phyloP scores from a whole-genome alignment of 2,329 filamentous ascomycete species.

The Thelonectria rubi region DNA sequence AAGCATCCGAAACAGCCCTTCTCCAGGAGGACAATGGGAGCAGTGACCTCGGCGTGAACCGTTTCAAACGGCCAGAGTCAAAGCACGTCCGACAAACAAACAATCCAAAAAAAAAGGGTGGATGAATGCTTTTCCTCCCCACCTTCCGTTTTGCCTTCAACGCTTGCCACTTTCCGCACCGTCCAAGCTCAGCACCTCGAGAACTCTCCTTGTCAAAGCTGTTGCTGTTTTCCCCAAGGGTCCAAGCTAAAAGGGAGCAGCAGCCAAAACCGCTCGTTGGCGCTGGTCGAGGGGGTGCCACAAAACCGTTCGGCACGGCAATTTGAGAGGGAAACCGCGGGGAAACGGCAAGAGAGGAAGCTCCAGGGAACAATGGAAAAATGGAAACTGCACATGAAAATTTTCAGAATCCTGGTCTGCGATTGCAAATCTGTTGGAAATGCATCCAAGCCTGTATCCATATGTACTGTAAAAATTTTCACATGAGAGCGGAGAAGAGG shows the following conservation, averaged over 20 bases:
- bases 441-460: too few relatives aligned
- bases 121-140: slow-evolving; percentile 1
- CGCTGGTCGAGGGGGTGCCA: neutral
- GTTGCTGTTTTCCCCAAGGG: neutral
- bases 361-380: neutral
- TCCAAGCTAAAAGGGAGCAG: neutral
- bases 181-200: neutral
- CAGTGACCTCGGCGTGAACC: neutral
- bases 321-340: slow-evolving; percentile 9
- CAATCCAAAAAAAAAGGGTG: neutral
- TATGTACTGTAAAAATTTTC: too few relatives aligned
- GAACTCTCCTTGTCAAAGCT: neutral
- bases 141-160: neutral
- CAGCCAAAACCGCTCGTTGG: neutral
- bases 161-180: neutral
- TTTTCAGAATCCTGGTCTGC: neutral
- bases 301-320: neutral
- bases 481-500: too few relatives aligned
- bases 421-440: too few relatives aligned
- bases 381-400: neutral
- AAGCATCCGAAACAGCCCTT: too few relatives aligned
- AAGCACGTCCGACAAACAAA: neutral
- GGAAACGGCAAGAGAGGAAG: slow-evolving; percentile 1
- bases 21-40: neutral
- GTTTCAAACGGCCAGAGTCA: neutral